Base-by-base conservation (phyloP, 441 rosid species). In the Corymbia citriodora region DNA sequence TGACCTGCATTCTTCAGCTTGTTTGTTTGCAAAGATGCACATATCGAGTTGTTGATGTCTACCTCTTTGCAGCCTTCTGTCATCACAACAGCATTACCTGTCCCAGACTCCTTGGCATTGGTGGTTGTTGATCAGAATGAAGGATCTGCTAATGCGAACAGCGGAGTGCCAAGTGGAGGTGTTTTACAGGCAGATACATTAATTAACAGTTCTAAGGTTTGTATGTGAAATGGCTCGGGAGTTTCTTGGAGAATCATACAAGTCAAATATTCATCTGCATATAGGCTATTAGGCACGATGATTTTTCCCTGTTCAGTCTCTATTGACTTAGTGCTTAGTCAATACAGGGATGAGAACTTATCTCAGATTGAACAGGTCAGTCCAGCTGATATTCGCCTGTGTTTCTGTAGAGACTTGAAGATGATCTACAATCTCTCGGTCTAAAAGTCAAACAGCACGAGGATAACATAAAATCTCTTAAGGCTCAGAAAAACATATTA, bases 391-490 rank as follows among this genome's bases (percentile, higher is more conserved):
- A 45, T 79, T 45, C 3, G 10, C n/a, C 55, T 54, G 81, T 55
- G 82, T 87, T 85, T 88, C 16, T 91, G 91, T 94, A 96, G 95
- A 96, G 92, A 92, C 96, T 95, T 93, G 92, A 96, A 91, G 96
- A 97, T 91, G 99, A 96, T 88, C 94, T 96, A 61, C 94, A 94
- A 52, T 40, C 57, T 13, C 88, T 96, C 87, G 99, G 98, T 89
- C 88, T 87, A 90, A 95, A 94, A 93, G 93, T 97, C 92, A 95
- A 96, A 93, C 96, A 93, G 89, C 97, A 95, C 16, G 98, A 97
- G 63, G 94, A 93, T 61, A 94, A 93, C 88, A 50, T 96, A n/a
- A 94, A 89, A n/a, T 88, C 94, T 85, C 89, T 95, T 93, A 94
- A 93, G 91, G 50, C 90, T 65, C 94, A 95, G 93, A 94, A 93